phyloP scores from a whole-genome alignment of 441 rosid species.

The Mallotus repandus region DNA sequence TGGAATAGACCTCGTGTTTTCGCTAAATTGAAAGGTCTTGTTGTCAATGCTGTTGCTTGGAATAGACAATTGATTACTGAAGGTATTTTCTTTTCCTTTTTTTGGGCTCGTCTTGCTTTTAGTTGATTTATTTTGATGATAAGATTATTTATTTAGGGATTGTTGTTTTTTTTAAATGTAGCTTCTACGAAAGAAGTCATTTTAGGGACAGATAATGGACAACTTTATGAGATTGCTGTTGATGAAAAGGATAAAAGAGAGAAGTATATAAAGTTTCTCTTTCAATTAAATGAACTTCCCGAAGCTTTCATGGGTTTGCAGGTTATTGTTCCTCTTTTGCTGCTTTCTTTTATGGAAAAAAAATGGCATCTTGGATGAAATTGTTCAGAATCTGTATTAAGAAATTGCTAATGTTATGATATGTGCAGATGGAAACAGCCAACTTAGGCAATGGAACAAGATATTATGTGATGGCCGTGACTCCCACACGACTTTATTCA shows the following conservation, averaged over 20 bases:
- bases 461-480: constrained; percentile 98
- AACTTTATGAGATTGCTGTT: constrained; percentile 86
- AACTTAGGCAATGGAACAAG: constrained; percentile 68
- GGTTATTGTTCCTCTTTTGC: constrained; percentile 32
- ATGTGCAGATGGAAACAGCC: constrained; percentile 89
- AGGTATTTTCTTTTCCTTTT: constrained; percentile 40
- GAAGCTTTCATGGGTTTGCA: constrained; percentile 96
- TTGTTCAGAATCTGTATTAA: background rate
- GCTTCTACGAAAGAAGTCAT: constrained; percentile 93
- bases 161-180: constrained; percentile 25
- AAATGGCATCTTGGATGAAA: background rate
- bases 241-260: constrained; percentile 98
- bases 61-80: constrained; percentile 92
- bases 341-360: no score
- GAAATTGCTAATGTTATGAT: constrained; percentile 4
- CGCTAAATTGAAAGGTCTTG: constrained; percentile 74
- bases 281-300: constrained; percentile 83
- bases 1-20: constrained; percentile 91
- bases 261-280: constrained; percentile 82
- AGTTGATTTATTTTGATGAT: constrained; percentile 17
- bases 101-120: background rate
- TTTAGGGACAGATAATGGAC: constrained; percentile 89
- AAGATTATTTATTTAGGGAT: background rate
- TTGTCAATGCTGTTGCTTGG: constrained; percentile 95
- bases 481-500: constrained; percentile 97